Base-by-base conservation (phyloP, 805 yeast species). In the Cyberlindnera mrakii region DNA sequence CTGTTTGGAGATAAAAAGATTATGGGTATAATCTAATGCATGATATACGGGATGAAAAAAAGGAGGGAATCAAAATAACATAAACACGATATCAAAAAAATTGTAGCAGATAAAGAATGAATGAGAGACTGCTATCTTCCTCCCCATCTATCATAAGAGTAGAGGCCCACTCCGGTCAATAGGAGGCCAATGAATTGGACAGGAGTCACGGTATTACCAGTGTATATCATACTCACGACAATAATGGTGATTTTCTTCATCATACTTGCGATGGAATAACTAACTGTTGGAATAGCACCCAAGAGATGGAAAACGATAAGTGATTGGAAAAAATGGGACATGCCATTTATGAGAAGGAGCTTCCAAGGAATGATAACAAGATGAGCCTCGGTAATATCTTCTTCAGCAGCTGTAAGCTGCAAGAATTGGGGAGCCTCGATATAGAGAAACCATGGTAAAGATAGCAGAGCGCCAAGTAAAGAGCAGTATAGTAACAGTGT, bases 171-270 rank as follows among this genome's bases (percentile, higher is more conserved):
- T 3, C 70, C 73, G 32, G 82, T 77, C 35, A 77, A 61, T 3
- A 64, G 31, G 14, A 82, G 54, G 0, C 88, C 88, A 13, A 67
- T 29, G 4, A 63, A 39, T 55, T 82, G 86, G 3, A 41, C 36
- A 1, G 63, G 40, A 2, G 77, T 65, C n/a, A 80, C 62, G 15
- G 56, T 52, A 18, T 71, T 73, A 20, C 82, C 82, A 31, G 71
- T 74, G 70, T 74, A 75, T 33, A 83, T 45, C 67, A 90, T 85
- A 53, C 96, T 85, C 1, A 82, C 82, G 2, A 83, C 73, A 35
- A 89, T 88, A 27, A 89, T 77, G 1, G 86, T 84, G n/a, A 89
- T 84, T 55, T 96, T 78, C 65, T 89, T 89, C 77, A 89, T 75
- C 76, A 89, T 75, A 35, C 86, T 80, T 3, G 96, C 96, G 44